Base-by-base conservation (phyloP, 441 rosid genomes). In the Pelargonium citronellum region DNA sequence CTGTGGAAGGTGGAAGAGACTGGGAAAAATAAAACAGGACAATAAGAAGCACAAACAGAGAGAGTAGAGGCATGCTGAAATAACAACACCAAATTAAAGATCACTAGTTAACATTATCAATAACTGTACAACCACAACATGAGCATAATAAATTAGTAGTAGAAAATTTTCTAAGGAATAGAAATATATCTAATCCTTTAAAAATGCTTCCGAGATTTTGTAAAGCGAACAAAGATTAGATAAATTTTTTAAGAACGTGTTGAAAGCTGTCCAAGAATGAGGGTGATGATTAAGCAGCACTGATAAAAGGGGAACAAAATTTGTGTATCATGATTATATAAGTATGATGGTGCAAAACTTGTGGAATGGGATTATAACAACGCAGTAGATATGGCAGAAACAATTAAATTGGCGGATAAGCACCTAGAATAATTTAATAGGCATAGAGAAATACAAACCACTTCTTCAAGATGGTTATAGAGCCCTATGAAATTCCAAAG, bases 1-100 rank as follows among this genome's bases (percentile, higher is more conserved):
- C 98, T 15, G 81, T 80, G 55, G 99, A 86, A 69, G 98, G 81
- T 63, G 87, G 85, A 77, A 91, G 91, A 78, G 89, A 89, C 99
- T 95, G 66, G 66, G 30, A 73, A 76, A 17, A 74, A 61, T 3
- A 30, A 63, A 22, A 22, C 24, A 22, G 78, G 61, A 68, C 8
- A 63, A 27, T 30, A 63, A 63, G 17, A 15, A 63, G 43, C 66
- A 63, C 17, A 30, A 27, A 63, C 13, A 63, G 12, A 63, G 66
- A 63, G 13, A 30, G 10, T 39, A 27, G 17, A 27, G n/a, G 66
- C 66, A 12, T 63, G 39, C 41, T 63, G n/a, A 27, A 62, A 63
- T 46, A 46, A 27, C 66, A 63, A 13, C 16, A 10, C 30, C 37
- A 30, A 30, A 63, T 63, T 30, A 63, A 63, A 27, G 39, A 27